Evolutionary conservation across 2,329 filamentous ascomycete genomes (phyloP).

Genomic region (Alternaria hordeiaustralica): DNA sequence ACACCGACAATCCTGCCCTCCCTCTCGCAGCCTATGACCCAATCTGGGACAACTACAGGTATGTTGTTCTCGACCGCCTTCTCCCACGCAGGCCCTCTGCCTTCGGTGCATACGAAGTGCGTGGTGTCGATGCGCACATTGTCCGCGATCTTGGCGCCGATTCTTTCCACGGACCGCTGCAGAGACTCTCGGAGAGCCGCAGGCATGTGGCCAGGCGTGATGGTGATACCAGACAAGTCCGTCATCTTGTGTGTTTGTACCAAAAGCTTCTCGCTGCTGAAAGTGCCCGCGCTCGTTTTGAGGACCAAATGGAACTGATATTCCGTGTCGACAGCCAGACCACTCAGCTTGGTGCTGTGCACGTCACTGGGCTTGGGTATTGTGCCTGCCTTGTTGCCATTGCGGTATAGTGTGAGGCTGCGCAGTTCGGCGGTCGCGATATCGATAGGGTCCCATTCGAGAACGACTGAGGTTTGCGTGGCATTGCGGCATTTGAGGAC

Average conservation of each 20-base stretch:
- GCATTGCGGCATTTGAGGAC: slow-evolving; percentile 92
- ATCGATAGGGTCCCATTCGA: slow-evolving; percentile 96
- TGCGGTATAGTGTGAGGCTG: slow-evolving; percentile 89
- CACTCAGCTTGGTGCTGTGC: slow-evolving; percentile 95
- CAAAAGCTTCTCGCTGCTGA: slow-evolving; percentile 78
- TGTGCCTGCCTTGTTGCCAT: slow-evolving; percentile 94
- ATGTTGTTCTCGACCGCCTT: slow-evolving; percentile 98
- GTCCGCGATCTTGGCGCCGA: slow-evolving; percentile 91
- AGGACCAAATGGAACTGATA: slow-evolving; percentile 94
- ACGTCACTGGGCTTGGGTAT: slow-evolving; percentile 88
- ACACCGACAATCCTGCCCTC: slow-evolving; percentile 93
- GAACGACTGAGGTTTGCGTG: slow-evolving; percentile 96
- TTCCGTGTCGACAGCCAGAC: slow-evolving; percentile 93
- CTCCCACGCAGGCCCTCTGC: slow-evolving; percentile 88
- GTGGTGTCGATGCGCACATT: slow-evolving; percentile 95
- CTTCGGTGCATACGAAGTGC: slow-evolving; percentile 96
- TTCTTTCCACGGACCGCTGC: slow-evolving; percentile 77
- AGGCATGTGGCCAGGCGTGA: slow-evolving; percentile 88
- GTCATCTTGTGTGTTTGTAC: slow-evolving; percentile 99
- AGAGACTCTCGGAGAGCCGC: slow-evolving; percentile 74
- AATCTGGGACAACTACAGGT: slow-evolving; percentile 93
- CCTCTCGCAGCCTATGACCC: slow-evolving; percentile 95
- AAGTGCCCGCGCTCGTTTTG: slow-evolving; percentile 88
- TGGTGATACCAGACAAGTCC: slow-evolving; percentile 91
- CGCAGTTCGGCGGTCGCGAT: slow-evolving; percentile 91